Percentiles rank a stretch among this genome's conserved stretches.
phyloP scores from a whole-genome alignment of 176 grass and related monocot species.

The Aegilops speltoides region DNA sequence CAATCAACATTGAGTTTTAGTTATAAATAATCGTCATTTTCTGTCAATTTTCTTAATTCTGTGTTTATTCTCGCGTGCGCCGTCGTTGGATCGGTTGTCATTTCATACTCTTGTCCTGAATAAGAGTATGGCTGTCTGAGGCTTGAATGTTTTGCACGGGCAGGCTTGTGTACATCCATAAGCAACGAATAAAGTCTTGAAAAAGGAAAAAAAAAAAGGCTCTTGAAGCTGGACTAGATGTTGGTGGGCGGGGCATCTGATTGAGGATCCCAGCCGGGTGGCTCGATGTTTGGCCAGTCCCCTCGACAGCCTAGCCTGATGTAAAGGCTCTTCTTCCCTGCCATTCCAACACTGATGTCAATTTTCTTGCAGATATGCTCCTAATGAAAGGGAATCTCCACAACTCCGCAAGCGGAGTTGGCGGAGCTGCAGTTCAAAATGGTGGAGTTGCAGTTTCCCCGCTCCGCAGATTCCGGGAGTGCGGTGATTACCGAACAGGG shows the following conservation, averaged over 20 bases:
- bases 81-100: too few relatives aligned
- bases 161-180: background rate
- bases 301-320: conserved; percentile 90
- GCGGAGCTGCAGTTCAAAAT: too few relatives aligned
- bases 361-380: background rate
- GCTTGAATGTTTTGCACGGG: background rate
- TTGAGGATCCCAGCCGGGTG: conserved; percentile 88
- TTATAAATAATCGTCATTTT: background rate
- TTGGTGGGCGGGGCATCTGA: conserved; percentile 45
- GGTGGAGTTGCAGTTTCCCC: too few relatives aligned
- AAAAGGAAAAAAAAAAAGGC: background rate
- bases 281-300: conserved; percentile 93
- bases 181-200: background rate
- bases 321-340: conserved; percentile 98
- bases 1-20: background rate
- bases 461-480: too few relatives aligned
- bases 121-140: too few relatives aligned
- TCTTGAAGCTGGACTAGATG: background rate
- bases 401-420: too few relatives aligned
- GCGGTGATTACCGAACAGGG: too few relatives aligned
- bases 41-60: background rate
- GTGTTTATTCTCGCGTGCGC: too few relatives aligned
- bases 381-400: too few relatives aligned
- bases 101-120: too few relatives aligned
- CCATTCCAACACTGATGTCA: background rate